A percentile compares a stretch with the other conserved stretches of the same genome.
phyloP scores from a whole-genome alignment of 805 yeast species.

The Saturnispora saitoi region DNA sequence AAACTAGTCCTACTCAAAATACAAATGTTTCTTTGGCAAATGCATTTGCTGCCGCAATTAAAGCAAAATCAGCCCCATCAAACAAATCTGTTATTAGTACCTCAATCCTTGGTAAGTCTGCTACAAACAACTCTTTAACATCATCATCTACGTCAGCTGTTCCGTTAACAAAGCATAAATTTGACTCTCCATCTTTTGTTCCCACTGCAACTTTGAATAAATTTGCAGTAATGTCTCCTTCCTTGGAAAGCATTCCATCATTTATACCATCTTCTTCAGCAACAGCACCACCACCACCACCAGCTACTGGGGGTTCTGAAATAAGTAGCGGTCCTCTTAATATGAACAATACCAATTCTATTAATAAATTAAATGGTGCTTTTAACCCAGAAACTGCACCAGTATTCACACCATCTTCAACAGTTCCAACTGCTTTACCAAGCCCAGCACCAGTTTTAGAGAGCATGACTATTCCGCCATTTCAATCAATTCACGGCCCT shows the following conservation, averaged over 20 bases:
- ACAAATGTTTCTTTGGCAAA: conserved; percentile 9
- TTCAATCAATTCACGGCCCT: conserved; percentile 9
- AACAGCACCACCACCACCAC: neutral
- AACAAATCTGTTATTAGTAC: conserved; percentile 6
- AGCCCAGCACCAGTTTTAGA: conserved; percentile 26
- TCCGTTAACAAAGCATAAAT: conserved; percentile 33
- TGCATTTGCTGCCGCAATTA: conserved; percentile 4
- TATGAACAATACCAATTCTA: neutral
- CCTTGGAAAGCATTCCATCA: conserved; percentile 37
- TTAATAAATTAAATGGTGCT: neutral
- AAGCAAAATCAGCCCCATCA: conserved; percentile 6
- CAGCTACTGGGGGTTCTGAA: conserved; percentile 7
- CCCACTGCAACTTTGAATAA: conserved; percentile 33
- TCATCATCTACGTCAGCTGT: neutral
- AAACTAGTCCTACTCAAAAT: conserved; percentile 10
- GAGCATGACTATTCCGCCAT: conserved; percentile 4
- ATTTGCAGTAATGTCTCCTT: conserved; percentile 41
- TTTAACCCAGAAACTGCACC: conserved; percentile 28
- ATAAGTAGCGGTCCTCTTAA: neutral
- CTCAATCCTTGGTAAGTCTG: neutral
- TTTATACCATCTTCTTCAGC: conserved; percentile 35
- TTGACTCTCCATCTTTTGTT: conserved; percentile 46
- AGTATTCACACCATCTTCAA: conserved; percentile 23
- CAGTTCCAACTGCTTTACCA: conserved; percentile 32
- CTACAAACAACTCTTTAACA: neutral